These are phyloP conservation scores for Debaryomyces subglobosus DNA, from an alignment of 1,139 yeast species.

Conservation along the genomic window DNA sequence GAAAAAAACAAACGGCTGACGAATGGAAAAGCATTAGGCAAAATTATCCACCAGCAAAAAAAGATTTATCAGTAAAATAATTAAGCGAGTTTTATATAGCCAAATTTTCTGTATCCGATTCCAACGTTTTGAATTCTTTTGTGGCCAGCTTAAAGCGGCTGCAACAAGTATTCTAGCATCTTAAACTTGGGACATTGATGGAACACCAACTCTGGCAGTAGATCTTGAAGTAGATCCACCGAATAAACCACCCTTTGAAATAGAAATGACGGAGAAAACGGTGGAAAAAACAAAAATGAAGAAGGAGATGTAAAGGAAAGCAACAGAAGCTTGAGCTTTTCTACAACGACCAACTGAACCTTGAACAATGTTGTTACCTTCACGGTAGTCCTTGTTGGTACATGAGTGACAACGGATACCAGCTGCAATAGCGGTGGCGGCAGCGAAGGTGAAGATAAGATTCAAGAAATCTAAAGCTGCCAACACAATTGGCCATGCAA, in stretches of 20 bases:
- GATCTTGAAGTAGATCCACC: constrained; percentile 50
- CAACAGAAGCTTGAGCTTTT: constrained; percentile 89
- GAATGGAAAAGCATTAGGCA: constrained; percentile 1
- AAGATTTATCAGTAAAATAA: constrained; percentile 2
- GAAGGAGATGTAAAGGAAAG: constrained; percentile 88
- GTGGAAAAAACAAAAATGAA: constrained; percentile 72
- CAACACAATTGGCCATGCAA: constrained; percentile 86
- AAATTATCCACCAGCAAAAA: constrained; percentile 2
- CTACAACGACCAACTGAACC: constrained; percentile 86
- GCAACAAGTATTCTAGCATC: neutral
- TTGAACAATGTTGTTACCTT: constrained; percentile 68
- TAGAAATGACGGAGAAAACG: constrained; percentile 59
- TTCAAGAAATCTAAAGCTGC: constrained; percentile 81
- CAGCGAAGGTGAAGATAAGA: constrained; percentile 90
- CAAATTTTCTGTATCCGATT: constrained; percentile 3
- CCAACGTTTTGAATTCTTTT: constrained; percentile 2
- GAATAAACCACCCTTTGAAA: constrained; percentile 75
- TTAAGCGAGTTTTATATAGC: constrained; percentile 6
- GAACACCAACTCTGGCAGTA: constrained; percentile 78
- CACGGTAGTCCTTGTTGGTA: constrained; percentile 63
- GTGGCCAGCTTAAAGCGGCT: neutral
- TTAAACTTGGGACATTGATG: constrained; percentile 85
- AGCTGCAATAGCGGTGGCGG: constrained; percentile 92
- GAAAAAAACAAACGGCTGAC: constrained; percentile 7
- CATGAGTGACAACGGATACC: constrained; percentile 88